phyloP scores from a whole-genome alignment of 2,329 filamentous ascomycete species.

The Neoarthrinium moseri region DNA sequence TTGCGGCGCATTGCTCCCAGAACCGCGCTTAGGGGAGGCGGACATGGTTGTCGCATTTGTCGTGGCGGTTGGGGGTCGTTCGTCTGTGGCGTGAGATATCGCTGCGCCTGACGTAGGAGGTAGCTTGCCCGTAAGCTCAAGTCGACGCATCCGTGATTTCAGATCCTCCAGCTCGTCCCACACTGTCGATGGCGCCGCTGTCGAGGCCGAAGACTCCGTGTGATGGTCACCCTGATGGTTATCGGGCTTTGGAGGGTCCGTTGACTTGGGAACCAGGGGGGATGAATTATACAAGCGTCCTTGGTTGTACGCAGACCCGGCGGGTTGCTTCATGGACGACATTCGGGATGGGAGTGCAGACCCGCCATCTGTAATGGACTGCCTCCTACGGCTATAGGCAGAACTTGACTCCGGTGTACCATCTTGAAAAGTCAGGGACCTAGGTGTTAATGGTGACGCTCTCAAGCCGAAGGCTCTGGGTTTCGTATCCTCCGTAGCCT shows the following conservation, averaged over 20 bases:
- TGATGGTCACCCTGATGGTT: conserved; percentile 34
- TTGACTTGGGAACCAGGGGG: conserved; percentile 50
- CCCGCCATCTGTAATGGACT: conserved; percentile 49
- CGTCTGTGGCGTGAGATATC: conserved; percentile 70
- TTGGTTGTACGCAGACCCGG: conserved; percentile 32
- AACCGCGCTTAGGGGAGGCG: conserved; percentile 76
- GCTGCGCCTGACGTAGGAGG: conserved; percentile 80
- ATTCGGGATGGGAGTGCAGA: conserved; percentile 38
- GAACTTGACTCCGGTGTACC: conserved; percentile 22
- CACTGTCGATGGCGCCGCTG: conserved; percentile 85
- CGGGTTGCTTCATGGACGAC: conserved; percentile 40
- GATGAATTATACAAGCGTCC: conserved; percentile 57
- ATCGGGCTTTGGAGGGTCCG: conserved; percentile 36
- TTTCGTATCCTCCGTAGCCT: conserved; percentile 35
- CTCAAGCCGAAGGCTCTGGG: conserved; percentile 36
- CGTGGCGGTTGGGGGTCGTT: conserved; percentile 85
- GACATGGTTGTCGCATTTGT: conserved; percentile 85
- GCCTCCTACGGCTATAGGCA: conserved; percentile 31
- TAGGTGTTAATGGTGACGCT: conserved; percentile 48
- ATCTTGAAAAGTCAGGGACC: conserved; percentile 49
- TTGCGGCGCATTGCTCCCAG: conserved; percentile 45
- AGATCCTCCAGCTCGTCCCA: conserved; percentile 98
- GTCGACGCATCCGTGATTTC: conserved; percentile 85
- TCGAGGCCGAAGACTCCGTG: conserved; percentile 85
- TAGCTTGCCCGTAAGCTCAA: conserved; percentile 87